These are phyloP conservation scores for Boeremia lycopersici DNA, from an alignment of 2,329 filamentous ascomycete species.

Conservation along the genomic window DNA sequence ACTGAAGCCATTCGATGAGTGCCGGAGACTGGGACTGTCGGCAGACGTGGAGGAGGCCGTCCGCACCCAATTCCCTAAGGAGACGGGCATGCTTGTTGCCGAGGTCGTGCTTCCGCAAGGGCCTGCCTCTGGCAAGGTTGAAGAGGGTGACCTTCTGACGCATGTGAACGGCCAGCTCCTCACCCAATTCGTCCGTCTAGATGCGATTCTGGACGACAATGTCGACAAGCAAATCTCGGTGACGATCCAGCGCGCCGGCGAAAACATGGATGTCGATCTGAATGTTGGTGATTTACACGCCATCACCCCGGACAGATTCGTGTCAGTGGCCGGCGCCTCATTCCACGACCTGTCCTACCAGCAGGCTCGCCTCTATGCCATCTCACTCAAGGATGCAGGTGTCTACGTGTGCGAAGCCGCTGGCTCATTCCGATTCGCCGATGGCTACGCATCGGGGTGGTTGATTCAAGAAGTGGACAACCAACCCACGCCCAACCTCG, in stretches of 20 bases:
- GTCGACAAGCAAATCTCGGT: slow-evolving; percentile 80
- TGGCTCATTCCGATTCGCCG: slow-evolving; percentile 89
- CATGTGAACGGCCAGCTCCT: slow-evolving; percentile 93
- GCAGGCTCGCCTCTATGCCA: slow-evolving; percentile 92
- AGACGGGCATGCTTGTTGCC: slow-evolving; percentile 95
- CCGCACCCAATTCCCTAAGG: slow-evolving; percentile 82
- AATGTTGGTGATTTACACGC: slow-evolving; percentile 86
- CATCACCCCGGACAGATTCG: slow-evolving; percentile 95
- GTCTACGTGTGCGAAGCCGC: slow-evolving; percentile 95
- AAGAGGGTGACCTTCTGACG: slow-evolving; percentile 92
- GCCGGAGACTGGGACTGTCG: slow-evolving; percentile 82
- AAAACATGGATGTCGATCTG: slow-evolving; percentile 84
- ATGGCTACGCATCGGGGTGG: slow-evolving; percentile 90
- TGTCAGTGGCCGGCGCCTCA: slow-evolving; percentile 89
- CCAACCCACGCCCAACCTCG: slow-evolving; percentile 84
- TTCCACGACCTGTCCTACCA: slow-evolving; percentile 98
- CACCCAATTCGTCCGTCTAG: slow-evolving; percentile 89
- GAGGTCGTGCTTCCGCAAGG: slow-evolving; percentile 93
- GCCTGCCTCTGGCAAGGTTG: slow-evolving; percentile 82
- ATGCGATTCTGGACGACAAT: slow-evolving; percentile 87
- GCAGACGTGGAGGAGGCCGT: slow-evolving; percentile 86
- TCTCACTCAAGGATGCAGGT: slow-evolving; percentile 76
- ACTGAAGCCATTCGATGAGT: slow-evolving; percentile 97
- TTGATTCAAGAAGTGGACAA: slow-evolving; percentile 92
- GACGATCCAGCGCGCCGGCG: slow-evolving; percentile 84